phyloP scores from a whole-genome alignment of 225 moss, liverwort and hornwort genomes.

The Marchantia polymorpha region DNA sequence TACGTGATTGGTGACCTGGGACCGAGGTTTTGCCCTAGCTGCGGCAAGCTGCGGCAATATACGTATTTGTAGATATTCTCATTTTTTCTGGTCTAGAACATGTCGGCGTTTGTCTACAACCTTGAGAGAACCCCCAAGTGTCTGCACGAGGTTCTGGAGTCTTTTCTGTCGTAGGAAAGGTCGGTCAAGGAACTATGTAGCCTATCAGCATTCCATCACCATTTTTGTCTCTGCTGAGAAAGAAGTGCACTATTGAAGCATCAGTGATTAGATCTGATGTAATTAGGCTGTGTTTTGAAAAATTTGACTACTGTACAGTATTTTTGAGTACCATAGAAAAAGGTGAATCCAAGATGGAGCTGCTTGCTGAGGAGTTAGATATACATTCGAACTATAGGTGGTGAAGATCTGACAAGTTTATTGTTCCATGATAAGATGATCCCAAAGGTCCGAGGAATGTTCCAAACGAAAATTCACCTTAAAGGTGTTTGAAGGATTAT shows the following conservation, averaged over 20 bases:
- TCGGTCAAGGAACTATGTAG: not conserved
- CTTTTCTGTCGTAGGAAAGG: too few relatives aligned
- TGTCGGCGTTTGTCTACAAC: not conserved
- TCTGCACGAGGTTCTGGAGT: not conserved
- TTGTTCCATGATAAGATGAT: not conserved
- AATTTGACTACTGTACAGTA: not conserved
- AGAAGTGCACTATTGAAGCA: not conserved
- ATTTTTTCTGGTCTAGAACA: not conserved
- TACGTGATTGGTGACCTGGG: not conserved
- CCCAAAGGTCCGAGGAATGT: not conserved
- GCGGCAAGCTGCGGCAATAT: too few relatives aligned
- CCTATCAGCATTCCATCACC: not conserved
- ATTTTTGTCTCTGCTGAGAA: not conserved
- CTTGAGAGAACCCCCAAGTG: not conserved
- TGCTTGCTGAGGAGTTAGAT: not conserved
- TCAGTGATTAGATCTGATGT: not conserved
- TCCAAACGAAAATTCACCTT: not conserved
- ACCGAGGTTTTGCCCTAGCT: not conserved
- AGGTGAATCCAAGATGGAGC: not conserved
- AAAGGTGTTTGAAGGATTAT: not conserved
- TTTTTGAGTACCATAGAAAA: not conserved
- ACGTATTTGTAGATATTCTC: not conserved
- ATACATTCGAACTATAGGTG: not conserved
- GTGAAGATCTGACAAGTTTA: constrained; percentile 3
- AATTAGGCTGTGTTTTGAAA: not conserved